Base-by-base conservation (phyloP, 2,329 filamentous ascomycete species). In the Exophiala alcalophila region DNA sequence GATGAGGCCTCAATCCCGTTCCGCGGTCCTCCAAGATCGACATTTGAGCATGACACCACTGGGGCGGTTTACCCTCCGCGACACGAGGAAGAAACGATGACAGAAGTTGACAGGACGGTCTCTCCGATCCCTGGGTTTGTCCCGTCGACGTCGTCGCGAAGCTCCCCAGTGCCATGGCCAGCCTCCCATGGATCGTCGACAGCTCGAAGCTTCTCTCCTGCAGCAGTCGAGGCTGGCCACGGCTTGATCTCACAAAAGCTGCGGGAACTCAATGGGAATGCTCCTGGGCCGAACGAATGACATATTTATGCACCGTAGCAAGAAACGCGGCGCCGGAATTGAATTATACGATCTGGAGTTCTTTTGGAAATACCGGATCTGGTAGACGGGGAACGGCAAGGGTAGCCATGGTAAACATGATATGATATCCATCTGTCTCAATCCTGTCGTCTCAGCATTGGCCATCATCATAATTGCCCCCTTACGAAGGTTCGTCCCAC, bases 221-320 rank as follows among this genome's bases (percentile, higher is more conserved):
- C 37, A 16, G 40, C 53, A 9, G 44, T 47, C 5, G 50, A 54
- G 30, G 48, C 43, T 9, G 51, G 53, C 24, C 44, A 54, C 32
- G 49, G 52, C 6, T 20, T 57, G 21, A 35, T 57, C 9, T 57
- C 54, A 9, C 50, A 42, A 28, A 48, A 57, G 26, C 36, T 57
- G 5, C 42, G 40, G 29, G 50, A 55, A 31, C 35, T 57, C 11
- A 49, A 37, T 23, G 42, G 49, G 14, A 33, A 15, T 5, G 20
- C 15, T 18, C 30, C 32, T 15, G 38, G 23, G 18, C 39, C 19
- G 8, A 23, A 14, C 12, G 33, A 33, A 7, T 47, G 35, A 28
- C 6, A n/a, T n/a, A n/a, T n/a, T n/a, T n/a, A n/a, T n/a, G n/a
- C n/a, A n/a, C n/a, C n/a, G n/a, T n/a, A n/a, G n/a, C n/a, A n/a